Evolutionary conservation across 768 basidiomycete genomes (phyloP).

Genomic region (Dendrothele bispora): DNA sequence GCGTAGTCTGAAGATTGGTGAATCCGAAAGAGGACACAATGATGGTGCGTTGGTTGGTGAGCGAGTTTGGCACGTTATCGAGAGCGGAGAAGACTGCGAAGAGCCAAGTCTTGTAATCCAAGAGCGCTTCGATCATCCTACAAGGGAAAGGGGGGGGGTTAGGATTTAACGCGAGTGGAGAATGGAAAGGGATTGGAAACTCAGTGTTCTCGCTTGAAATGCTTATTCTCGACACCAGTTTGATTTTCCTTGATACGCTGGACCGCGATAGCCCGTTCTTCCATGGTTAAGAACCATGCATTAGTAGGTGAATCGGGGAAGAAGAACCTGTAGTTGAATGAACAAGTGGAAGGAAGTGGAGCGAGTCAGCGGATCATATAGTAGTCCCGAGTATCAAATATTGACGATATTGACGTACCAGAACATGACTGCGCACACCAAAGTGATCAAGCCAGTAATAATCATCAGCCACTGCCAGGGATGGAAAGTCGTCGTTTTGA

Average conservation of each 20-base stretch:
- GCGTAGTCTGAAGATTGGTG: slow-evolving; percentile 60
- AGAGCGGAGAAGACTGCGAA: slow-evolving; percentile 68
- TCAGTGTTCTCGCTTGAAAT: slow-evolving; percentile 78
- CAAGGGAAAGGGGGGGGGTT: too few species aligned
- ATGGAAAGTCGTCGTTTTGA: slow-evolving; percentile 52
- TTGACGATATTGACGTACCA: slow-evolving; percentile 40
- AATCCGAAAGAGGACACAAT: slow-evolving; percentile 72
- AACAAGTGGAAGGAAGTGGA: too few species aligned
- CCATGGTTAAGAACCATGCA: slow-evolving; percentile 67
- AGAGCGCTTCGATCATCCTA: slow-evolving; percentile 67
- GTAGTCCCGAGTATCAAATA: slow-evolving; percentile 2
- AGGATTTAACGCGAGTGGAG: neutral
- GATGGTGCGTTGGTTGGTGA: slow-evolving; percentile 29
- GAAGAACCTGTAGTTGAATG: slow-evolving; percentile 50
- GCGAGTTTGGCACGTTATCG: slow-evolving; percentile 66
- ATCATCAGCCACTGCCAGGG: slow-evolving; percentile 86
- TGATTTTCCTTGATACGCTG: slow-evolving; percentile 74
- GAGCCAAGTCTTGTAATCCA: slow-evolving; percentile 74
- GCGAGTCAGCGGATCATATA: too few species aligned
- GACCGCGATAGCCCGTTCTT: slow-evolving; percentile 69
- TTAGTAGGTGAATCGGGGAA: slow-evolving; percentile 82
- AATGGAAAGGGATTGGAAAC: slow-evolving; percentile 21
- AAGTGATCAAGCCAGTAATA: slow-evolving; percentile 68
- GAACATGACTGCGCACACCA: slow-evolving; percentile 59
- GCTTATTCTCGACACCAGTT: slow-evolving; percentile 81